Evolutionary conservation across 2,329 filamentous ascomycete species (phyloP).

Genomic region (Xylariaceae sp.): DNA sequence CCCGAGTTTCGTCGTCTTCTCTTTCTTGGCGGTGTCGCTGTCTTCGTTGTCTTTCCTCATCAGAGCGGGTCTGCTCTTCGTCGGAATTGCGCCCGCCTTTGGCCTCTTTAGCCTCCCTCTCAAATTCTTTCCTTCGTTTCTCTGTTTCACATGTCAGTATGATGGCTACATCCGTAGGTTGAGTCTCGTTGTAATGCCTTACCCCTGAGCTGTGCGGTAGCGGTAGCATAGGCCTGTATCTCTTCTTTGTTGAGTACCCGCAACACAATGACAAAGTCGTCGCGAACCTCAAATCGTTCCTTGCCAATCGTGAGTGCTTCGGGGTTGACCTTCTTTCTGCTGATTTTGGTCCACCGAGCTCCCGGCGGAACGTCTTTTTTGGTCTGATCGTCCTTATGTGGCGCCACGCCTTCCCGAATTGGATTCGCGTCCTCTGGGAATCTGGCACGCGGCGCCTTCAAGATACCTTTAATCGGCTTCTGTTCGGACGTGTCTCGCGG

Average conservation of each 20-base stretch:
- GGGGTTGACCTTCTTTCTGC: constrained; percentile 80
- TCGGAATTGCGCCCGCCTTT: constrained; percentile 22
- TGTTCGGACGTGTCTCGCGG: constrained; percentile 58
- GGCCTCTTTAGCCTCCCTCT: constrained; percentile 25
- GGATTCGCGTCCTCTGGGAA: constrained; percentile 85
- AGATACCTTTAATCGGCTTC: constrained; percentile 73
- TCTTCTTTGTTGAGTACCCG: constrained; percentile 82
- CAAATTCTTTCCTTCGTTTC: constrained; percentile 38
- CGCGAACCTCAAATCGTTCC: constrained; percentile 85
- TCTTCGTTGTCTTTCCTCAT: constrained; percentile 29
- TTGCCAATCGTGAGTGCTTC: constrained; percentile 80
- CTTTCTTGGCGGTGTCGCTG: constrained; percentile 28
- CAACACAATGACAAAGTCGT: constrained; percentile 89
- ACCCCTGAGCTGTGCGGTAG: constrained; percentile 78
- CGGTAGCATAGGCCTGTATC: constrained; percentile 78
- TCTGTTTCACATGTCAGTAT: constrained; percentile 30
- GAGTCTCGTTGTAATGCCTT: constrained; percentile 29
- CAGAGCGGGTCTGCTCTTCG: constrained; percentile 28
- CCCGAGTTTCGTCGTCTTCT: constrained; percentile 30
- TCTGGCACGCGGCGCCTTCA: constrained; percentile 72
- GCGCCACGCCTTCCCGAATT: constrained; percentile 82
- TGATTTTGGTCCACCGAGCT: constrained; percentile 91
- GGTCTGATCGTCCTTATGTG: constrained; percentile 79
- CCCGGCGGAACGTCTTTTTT: constrained; percentile 68
- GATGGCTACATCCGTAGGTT: neutral